Evolutionary conservation across 1,284 basidiomycete species (phyloP).

Genomic region (Leccinum olivaceoglutinosum): DNA sequence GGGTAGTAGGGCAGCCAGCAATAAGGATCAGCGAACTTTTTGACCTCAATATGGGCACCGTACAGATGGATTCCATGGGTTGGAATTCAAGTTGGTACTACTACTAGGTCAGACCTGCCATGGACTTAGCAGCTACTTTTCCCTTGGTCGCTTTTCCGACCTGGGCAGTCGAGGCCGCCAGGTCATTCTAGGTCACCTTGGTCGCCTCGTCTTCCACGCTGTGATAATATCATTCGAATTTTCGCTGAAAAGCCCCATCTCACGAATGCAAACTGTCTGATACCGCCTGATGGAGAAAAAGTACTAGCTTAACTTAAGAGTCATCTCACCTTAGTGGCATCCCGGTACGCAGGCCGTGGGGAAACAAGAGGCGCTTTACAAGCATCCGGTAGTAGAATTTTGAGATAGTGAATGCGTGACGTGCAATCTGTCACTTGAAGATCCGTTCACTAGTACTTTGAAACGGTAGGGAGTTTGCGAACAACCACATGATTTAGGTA

Average conservation of each 20-base stretch:
- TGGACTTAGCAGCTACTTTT: slow-evolving; percentile 90
- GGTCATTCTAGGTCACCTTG: slow-evolving; percentile 30
- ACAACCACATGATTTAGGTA: slow-evolving; percentile 72
- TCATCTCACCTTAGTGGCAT: too few species aligned
- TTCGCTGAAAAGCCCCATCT: slow-evolving; percentile 93
- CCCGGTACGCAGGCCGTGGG: too few species aligned
- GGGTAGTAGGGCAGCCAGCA: slow-evolving; percentile 85
- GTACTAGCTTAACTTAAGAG: too few species aligned
- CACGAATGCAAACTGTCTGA: slow-evolving; percentile 64
- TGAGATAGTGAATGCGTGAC: slow-evolving; percentile 97
- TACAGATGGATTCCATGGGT: slow-evolving; percentile 81
- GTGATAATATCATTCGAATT: slow-evolving; percentile 71
- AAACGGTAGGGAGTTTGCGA: too few species aligned
- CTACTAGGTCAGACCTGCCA: slow-evolving; percentile 74
- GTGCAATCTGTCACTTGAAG: slow-evolving; percentile 54
- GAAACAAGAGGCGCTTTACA: slow-evolving; percentile 93
- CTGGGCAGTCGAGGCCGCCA: slow-evolving; percentile 35
- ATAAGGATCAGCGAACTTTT: slow-evolving; percentile 90
- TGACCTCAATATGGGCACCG: slow-evolving; percentile 86
- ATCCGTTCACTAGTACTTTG: slow-evolving; percentile 71
- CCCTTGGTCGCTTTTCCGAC: slow-evolving; percentile 92
- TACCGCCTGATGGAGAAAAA: too few species aligned
- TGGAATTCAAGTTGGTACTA: slow-evolving; percentile 72
- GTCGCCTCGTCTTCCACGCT: slow-evolving; percentile 45
- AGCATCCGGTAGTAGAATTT: slow-evolving; percentile 94